Base-by-base conservation (phyloP, 768 basidiomycete genomes). In the Wakefieldia striispora region DNA sequence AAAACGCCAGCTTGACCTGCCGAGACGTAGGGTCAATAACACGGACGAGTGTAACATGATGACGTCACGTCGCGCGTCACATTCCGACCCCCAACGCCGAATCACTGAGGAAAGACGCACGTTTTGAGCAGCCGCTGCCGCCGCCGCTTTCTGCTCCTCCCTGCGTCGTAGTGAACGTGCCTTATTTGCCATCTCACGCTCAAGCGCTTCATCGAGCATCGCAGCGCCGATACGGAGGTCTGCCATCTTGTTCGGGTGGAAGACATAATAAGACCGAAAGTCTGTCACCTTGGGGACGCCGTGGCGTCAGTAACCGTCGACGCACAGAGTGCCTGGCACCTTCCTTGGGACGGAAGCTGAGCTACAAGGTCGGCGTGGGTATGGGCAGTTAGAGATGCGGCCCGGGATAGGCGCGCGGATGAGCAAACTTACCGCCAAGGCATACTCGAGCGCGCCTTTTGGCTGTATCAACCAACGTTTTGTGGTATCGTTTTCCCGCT, bases 381-480 rank as follows among this genome's bases (percentile, higher is more conserved):
- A 6, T 13, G 11, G 6, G 8, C 7, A 29, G 27, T 29, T 33
- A 13, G 31, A 33, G 31, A 4, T 13, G n/a, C n/a, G n/a, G 6
- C 5, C 12, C 29, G 29, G 12, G 29, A 29, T 2, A 24, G 24
- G 24, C 3, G 24, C 24, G 24, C 24, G 8, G 8, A 26, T 9
- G 55, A 27, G n/a, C 27, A 29, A 16, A 75, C 86, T 67, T 26
- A 88, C 90, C 60, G 80, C 87, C 36, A 88, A 74, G 1, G 86
- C 88, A 70, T 87, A 92, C 64, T 93, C 90, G 34, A 93, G 69
- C 0, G 86, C 76, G 3, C 90, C 67, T 71, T 85, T 80, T 13
- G 82, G 81, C 35, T 89, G 78, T 14, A 93, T 76, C 26, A 92
- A 63, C 52, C 81, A 70, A 14, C 77, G 74, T 70, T 87, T 78